Evolutionary conservation across 345 rosid species (phyloP), one percentile per base, ranked within the genome.

Genomic region (Carallia pectinifolia): DNA sequence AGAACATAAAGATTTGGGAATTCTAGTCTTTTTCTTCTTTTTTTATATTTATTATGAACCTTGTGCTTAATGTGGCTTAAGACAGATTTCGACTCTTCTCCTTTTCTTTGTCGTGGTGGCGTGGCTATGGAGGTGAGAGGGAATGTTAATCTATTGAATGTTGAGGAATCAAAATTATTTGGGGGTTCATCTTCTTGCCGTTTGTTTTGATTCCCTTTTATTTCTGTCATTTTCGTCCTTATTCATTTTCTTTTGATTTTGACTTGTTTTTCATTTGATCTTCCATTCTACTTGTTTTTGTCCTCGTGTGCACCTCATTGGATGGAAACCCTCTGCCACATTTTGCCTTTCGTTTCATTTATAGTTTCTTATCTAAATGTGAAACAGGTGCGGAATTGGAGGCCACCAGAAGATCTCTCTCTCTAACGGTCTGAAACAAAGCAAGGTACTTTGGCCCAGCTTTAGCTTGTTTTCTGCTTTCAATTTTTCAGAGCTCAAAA

Each of bases 231-330:
- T 31, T 52, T 66, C 27, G 18, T 33, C 5, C n/a, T 7, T 19
- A 29, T 37, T 52, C 68, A 30, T 16, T 27, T 33, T 72, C 18
- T 38, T 19, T 27, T 53, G 67, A 71, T 55, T n/a, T 13, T 10
- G 19, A 71, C 56, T 55, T n/a, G 31, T 19, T 48, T 18, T 17
- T 36, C 3, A 31, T 39, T 58, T 58, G 38, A 56, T 66, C 10
- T 34, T 27, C 53, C 70, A 29, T 60, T 72, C 48, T 59, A 52
- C 62, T 56, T 61, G 34, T 30, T 66, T 72, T 61, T 58, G 67
- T 75, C 62, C 53, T 67, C 9, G 36, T 59, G 60, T 30, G 64
- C 70, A 58, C 71, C 66, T 76, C 18, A n/a, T 75, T 55, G 56
- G 72, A 64, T 44, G 44, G 39, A 72, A 67, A 76, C 70, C 62